Conservation (phyloP, 73 alveolate genomes). For the Paraurostyla sp. region DNA sequence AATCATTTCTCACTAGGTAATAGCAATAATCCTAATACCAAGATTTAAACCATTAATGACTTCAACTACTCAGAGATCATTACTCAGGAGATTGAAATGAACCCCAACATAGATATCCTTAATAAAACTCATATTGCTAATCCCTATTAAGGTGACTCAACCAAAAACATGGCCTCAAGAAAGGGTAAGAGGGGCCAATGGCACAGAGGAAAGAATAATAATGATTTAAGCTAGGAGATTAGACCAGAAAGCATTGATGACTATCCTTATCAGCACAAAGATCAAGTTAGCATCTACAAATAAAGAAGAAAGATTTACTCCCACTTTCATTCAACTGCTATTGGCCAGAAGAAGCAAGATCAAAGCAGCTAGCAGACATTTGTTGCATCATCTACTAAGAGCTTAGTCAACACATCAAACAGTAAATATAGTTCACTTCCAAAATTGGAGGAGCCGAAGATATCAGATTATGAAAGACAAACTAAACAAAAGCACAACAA, state of each 20-base stretch:
- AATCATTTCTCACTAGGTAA: too few relatives aligned
- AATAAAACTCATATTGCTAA: too few relatives aligned
- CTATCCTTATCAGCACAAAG: not conserved
- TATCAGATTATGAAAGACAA: too few relatives aligned
- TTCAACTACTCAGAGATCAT: not conserved
- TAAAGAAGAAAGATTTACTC: conserved; percentile 37
- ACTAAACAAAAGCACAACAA: too few relatives aligned
- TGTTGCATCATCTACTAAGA: not conserved
- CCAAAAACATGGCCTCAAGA: too few relatives aligned
- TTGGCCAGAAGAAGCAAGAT: not conserved
- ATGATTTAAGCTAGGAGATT: too few relatives aligned
- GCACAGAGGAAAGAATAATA: too few relatives aligned
- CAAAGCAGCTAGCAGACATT: not conserved
- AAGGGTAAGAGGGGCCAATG: not conserved
- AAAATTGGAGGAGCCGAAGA: not conserved
- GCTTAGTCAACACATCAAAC: not conserved
- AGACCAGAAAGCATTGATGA: too few relatives aligned
- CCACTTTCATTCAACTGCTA: conserved; percentile 35
- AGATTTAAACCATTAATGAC: not conserved
- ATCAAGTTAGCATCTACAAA: not conserved
- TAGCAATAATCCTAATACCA: too few relatives aligned
- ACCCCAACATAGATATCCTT: too few relatives aligned
- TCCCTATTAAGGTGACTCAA: too few relatives aligned
- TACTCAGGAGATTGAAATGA: too few relatives aligned
- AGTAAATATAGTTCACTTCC: not conserved